A percentile compares a stretch with the other conserved stretches of the same genome.
Evolutionary conservation across 345 rosid genomes (phyloP).

Genomic region (Kandelia obovata): DNA sequence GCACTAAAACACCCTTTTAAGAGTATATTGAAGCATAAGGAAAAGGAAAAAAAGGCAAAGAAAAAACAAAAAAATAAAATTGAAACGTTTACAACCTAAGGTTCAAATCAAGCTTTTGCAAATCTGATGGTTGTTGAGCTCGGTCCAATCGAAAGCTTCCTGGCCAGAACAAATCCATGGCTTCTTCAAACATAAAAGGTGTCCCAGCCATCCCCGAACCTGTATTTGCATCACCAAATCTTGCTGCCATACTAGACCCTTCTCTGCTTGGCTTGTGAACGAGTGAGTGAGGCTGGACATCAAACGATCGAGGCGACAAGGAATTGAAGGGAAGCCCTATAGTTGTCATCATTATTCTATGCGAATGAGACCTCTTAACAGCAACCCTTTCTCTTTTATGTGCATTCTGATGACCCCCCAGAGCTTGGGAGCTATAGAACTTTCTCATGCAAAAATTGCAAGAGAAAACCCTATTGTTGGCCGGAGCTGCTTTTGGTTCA

Average conservation of each 20-base stretch:
- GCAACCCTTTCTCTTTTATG: conserved; percentile 47
- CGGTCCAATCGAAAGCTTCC: conserved; percentile 37
- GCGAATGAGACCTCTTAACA: conserved; percentile 34
- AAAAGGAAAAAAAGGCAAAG: not conserved
- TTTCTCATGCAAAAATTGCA: conserved; percentile 50
- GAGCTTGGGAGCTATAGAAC: conserved; percentile 49
- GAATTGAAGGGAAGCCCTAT: conserved; percentile 22
- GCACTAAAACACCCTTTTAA: not conserved
- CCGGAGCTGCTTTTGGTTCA: not conserved
- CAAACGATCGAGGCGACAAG: conserved; percentile 26
- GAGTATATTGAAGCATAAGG: not conserved
- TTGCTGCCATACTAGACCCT: conserved; percentile 18
- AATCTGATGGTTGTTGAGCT: conserved; percentile 18
- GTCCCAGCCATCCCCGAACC: conserved; percentile 22
- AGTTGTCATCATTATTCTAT: conserved; percentile 34
- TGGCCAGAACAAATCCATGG: conserved; percentile 35
- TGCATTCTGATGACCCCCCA: conserved; percentile 54
- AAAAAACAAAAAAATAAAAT: not conserved
- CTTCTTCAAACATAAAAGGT: conserved; percentile 23
- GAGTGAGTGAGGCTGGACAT: conserved; percentile 40
- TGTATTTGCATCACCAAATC: conserved; percentile 19
- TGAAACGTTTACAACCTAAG: conserved; percentile 30
- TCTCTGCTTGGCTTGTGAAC: conserved; percentile 37
- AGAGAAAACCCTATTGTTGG: not conserved
- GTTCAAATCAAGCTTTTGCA: conserved; percentile 35